These are phyloP conservation scores for Fusarium pseudograminearum DNA, from an alignment of 2,329 filamentous ascomycete species.

Conservation along the genomic window DNA sequence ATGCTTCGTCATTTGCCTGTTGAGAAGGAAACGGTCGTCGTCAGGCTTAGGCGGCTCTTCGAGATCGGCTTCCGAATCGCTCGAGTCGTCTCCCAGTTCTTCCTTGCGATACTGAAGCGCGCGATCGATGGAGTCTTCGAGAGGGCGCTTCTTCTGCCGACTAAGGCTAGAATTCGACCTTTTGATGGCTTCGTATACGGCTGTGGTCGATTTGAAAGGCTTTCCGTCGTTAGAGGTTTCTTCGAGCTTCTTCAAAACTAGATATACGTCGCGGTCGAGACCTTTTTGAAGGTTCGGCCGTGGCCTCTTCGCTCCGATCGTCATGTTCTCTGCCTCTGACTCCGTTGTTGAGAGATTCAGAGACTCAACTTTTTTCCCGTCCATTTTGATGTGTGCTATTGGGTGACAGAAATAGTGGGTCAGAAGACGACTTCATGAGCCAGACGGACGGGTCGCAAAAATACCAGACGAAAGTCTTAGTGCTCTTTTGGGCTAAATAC, in stretches of 20 bases:
- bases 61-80: constrained; percentile 63
- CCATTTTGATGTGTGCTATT: background rate
- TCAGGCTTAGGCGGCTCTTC: constrained; percentile 55
- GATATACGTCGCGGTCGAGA: constrained; percentile 80
- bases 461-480: background rate
- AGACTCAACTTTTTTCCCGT: background rate
- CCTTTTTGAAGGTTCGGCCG: constrained; percentile 42
- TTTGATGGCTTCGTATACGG: constrained; percentile 84
- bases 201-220: constrained; percentile 62
- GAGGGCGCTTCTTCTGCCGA: constrained; percentile 80
- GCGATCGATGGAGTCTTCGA: constrained; percentile 88
- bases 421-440: background rate
- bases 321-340: constrained; percentile 16
- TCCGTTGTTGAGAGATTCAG: no score
- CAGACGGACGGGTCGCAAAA: background rate
- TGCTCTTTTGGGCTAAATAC: background rate
- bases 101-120: constrained; percentile 81
- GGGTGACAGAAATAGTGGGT: constrained; percentile 9
- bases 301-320: constrained; percentile 25
- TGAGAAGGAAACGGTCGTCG: constrained; percentile 56
- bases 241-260: constrained; percentile 80
- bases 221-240: constrained; percentile 69
- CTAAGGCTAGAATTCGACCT: constrained; percentile 88
- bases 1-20: constrained; percentile 57
- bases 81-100: constrained; percentile 66